Evolutionary conservation across 2,329 filamentous ascomycete species (phyloP).

Genomic region (Elsinoe batatas): DNA sequence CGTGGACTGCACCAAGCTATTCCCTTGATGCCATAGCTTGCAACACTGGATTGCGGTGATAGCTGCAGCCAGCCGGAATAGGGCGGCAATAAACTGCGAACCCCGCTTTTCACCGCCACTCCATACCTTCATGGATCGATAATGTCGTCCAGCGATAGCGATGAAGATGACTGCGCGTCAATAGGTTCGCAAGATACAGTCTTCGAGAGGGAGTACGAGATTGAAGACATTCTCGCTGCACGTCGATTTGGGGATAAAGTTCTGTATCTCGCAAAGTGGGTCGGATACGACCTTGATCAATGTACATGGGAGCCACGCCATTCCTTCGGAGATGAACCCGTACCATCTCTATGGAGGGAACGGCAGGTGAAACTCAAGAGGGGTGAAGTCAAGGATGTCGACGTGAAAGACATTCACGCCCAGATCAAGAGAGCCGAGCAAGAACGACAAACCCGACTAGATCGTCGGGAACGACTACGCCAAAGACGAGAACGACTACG

Average conservation of each 20-base stretch:
- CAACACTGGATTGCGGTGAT: no score
- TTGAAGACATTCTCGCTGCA: conserved; percentile 25
- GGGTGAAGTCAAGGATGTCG: conserved; percentile 19
- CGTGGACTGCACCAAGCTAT: no score
- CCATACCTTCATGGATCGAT: background rate
- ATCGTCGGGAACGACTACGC: background rate
- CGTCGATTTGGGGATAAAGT: conserved; percentile 10
- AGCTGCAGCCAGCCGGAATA: no score
- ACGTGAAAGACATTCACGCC: conserved; percentile 18
- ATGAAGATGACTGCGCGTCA: conserved; percentile 11
- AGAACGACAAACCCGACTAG: background rate
- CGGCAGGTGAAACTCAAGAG: conserved; percentile 16
- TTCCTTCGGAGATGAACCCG: background rate
- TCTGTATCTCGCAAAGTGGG: conserved; percentile 26
- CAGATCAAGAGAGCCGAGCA: background rate
- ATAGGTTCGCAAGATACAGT: conserved; percentile 20
- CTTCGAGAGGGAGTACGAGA: conserved; percentile 20
- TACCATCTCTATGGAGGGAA: conserved; percentile 18
- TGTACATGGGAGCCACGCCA: conserved; percentile 24
- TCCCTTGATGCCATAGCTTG: background rate
- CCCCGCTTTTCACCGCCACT: background rate
- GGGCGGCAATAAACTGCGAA: no score
- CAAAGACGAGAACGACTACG: background rate
- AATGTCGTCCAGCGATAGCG: background rate
- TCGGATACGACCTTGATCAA: conserved; percentile 21